A percentile compares a stretch with the other conserved stretches of the same genome.
These are phyloP conservation scores for Dionaea muscipula DNA, from an alignment of 179 eudicot species.

Conservation along the genomic window DNA sequence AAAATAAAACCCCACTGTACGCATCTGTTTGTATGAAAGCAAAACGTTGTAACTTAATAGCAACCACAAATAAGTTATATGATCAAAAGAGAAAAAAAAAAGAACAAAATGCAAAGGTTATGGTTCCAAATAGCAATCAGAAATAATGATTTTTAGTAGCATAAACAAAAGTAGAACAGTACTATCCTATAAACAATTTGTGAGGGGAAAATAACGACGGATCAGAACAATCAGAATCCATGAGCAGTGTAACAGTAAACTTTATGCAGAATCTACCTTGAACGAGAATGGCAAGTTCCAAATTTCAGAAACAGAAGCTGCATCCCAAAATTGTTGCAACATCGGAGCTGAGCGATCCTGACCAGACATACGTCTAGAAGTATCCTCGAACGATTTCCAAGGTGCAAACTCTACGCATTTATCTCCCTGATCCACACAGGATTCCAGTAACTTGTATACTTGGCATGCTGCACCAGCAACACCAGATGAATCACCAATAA, in stretches of 20 bases:
- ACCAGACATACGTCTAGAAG: neutral
- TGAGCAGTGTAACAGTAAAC: neutral
- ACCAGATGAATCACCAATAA: neutral
- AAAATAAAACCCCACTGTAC: no score
- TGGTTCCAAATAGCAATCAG: neutral
- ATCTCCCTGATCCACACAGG: slow-evolving; percentile 3
- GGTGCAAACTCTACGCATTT: slow-evolving; percentile 1
- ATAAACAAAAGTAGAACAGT: no score
- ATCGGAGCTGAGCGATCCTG: slow-evolving; percentile 5
- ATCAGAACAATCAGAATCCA: neutral
- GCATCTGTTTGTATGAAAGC: no score
- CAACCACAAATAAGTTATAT: no score
- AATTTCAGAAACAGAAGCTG: slow-evolving; percentile 2
- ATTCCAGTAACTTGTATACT: slow-evolving; percentile 5
- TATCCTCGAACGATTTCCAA: neutral
- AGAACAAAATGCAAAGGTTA: no score
- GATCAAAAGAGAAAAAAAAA: neutral
- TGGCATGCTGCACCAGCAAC: slow-evolving; percentile 6
- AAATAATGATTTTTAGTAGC: no score
- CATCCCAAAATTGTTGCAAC: slow-evolving; percentile 4
- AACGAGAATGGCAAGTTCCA: slow-evolving; percentile 8
- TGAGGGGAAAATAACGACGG: neutral
- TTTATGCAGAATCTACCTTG: slow-evolving; percentile 14
- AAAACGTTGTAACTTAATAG: no score
- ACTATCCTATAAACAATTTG: neutral